These are phyloP conservation scores for Cochlearia excelsa DNA, from an alignment of 345 rosid species.

Conservation along the genomic window DNA sequence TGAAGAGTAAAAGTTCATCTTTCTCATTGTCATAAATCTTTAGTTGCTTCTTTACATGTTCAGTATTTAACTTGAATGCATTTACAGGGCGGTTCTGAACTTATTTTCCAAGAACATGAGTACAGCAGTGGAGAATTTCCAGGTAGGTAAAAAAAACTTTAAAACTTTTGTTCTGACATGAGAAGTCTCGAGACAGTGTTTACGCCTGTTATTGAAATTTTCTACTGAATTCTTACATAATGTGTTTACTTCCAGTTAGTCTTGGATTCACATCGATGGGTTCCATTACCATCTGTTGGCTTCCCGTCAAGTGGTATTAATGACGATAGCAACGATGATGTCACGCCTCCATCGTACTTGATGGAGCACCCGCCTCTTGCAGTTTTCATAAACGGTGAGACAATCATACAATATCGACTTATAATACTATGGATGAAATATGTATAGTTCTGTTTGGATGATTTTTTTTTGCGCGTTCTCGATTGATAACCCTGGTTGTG, in stretches of 20 bases:
- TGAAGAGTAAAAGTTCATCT: constrained; percentile 62
- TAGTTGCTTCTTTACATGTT: constrained; percentile 1
- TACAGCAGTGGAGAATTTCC: constrained; percentile 83
- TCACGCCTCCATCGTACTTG: constrained; percentile 85
- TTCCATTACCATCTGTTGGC: constrained; percentile 87
- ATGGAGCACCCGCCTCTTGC: constrained; percentile 99
- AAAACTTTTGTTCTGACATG: background rate
- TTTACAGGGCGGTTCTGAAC: constrained; percentile 81
- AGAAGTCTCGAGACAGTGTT: background rate
- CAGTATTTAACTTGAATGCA: background rate
- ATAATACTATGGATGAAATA: background rate
- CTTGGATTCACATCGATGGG: constrained; percentile 97
- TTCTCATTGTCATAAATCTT: constrained; percentile 2
- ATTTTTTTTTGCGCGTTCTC: no score
- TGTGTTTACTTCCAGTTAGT: constrained; percentile 64
- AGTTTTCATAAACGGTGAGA: constrained; percentile 81
- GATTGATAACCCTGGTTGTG: constrained; percentile 8
- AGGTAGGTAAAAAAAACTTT: constrained; percentile 41
- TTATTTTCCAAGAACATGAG: constrained; percentile 84
- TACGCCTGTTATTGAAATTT: background rate
- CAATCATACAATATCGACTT: background rate
- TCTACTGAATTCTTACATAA: constrained; percentile 26
- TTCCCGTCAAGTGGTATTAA: constrained; percentile 54
- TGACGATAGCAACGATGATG: constrained; percentile 79
- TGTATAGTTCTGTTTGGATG: background rate